Evolutionary conservation across 129 eudicot genomes (phyloP).

Genomic region (Escallonia rubra): DNA sequence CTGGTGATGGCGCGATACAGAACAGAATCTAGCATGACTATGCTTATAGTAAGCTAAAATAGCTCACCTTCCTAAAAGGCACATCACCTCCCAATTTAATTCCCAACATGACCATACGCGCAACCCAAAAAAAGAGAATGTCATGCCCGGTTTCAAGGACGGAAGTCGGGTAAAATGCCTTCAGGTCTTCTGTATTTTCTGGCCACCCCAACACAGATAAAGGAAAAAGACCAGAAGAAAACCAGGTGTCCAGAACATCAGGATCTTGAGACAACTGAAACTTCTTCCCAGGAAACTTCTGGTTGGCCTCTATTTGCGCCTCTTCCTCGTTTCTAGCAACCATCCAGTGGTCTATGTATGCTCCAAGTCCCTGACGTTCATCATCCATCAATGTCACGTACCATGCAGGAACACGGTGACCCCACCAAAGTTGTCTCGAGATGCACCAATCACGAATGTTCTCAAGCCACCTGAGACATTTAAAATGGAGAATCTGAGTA

Average conservation of each 20-base stretch:
- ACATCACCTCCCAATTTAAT: constrained; percentile 84
- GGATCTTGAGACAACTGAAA: constrained; percentile 80
- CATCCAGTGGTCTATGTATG: constrained; percentile 71
- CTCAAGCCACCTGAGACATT: constrained; percentile 73
- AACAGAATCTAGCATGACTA: not conserved
- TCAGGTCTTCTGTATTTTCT: constrained; percentile 70
- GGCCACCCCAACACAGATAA: constrained; percentile 92
- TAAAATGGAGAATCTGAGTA: not conserved
- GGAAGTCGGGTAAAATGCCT: constrained; percentile 72
- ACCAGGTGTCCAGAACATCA: constrained; percentile 87
- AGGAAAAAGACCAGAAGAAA: constrained; percentile 79
- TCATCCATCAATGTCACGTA: constrained; percentile 73
- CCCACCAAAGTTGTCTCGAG: constrained; percentile 99
- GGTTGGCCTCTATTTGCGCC: constrained; percentile 53
- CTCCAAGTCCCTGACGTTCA: constrained; percentile 70
- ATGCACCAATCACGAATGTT: constrained; percentile 97
- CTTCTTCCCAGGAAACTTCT: constrained; percentile 55
- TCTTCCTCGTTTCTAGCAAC: constrained; percentile 78
- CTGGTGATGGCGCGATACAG: no score
- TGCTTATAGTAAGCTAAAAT: constrained; percentile 3
- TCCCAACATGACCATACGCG: constrained; percentile 92
- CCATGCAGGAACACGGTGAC: constrained; percentile 97
- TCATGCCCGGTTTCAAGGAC: constrained; percentile 95
- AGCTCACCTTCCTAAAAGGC: constrained; percentile 73
- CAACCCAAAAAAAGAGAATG: constrained; percentile 90